Conservation (phyloP, 2,329 filamentous ascomycete species). For the Cadophora luteo-olivacea region DNA sequence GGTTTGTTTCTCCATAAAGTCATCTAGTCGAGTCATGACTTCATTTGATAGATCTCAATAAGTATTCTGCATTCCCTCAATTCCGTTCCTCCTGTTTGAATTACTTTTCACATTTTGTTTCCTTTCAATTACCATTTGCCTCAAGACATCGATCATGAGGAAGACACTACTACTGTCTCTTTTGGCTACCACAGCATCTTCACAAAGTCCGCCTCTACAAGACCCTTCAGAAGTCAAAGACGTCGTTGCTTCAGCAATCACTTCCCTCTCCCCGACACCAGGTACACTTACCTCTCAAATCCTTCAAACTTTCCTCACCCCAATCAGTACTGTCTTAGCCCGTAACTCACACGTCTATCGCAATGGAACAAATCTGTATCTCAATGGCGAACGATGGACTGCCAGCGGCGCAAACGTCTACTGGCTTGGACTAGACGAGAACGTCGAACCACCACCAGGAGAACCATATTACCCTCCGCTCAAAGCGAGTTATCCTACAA, state of each 20-base stretch:
- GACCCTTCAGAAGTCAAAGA: not conserved
- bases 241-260: not conserved
- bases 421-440: slow-evolving; percentile 58
- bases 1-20: not conserved
- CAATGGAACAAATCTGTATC: slow-evolving; percentile 46
- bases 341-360: slow-evolving; percentile 45
- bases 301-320: slow-evolving; percentile 30
- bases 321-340: slow-evolving; percentile 28
- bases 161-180: not conserved
- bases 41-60: not conserved
- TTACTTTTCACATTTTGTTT: not conserved
- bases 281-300: slow-evolving; percentile 34
- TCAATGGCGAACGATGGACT: slow-evolving; percentile 51
- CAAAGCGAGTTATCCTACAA: slow-evolving; percentile 54
- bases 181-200: not conserved
- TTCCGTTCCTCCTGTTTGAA: too few relatives aligned
- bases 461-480: slow-evolving; percentile 52
- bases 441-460: slow-evolving; percentile 52
- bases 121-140: not conserved
- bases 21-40: not conserved
- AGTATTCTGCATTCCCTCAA: not conserved
- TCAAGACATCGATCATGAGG: not conserved
- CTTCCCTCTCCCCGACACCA: not conserved
- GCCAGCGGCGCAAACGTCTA: slow-evolving; percentile 57
- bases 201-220: not conserved